phyloP scores from a whole-genome alignment of 108 stramenopile species.

The Nitzschia palea region DNA sequence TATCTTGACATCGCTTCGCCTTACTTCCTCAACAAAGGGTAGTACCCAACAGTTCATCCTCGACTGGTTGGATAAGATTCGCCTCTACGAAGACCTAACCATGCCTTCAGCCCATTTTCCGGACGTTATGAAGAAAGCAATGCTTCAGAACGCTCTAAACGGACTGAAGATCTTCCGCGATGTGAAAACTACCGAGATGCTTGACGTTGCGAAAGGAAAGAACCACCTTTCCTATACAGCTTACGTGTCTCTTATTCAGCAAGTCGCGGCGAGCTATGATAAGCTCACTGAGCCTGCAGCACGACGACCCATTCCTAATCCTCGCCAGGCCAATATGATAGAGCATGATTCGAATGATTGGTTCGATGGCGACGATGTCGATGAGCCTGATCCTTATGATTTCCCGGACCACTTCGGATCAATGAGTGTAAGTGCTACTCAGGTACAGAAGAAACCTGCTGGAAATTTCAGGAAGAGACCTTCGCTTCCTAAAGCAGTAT shows the following conservation, averaged over 20 bases:
- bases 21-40: background rate
- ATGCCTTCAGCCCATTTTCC: background rate
- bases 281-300: background rate
- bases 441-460: no score
- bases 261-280: background rate
- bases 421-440: background rate
- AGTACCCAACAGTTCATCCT: slow-evolving; percentile 5
- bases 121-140: no score
- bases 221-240: background rate
- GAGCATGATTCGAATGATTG: background rate
- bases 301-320: no score
- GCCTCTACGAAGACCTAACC: background rate
- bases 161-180: background rate
- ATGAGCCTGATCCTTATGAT: no score
- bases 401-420: no score
- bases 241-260: background rate
- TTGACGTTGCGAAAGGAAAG: background rate
- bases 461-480: no score
- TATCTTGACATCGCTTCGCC: background rate
- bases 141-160: background rate
- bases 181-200: background rate
- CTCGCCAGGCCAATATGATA: background rate
- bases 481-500: background rate
- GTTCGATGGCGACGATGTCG: no score
- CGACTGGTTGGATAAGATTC: slow-evolving; percentile 13